These are phyloP conservation scores for Sextonia rubra DNA, from an alignment of 164 flowering plant genomes.

Conservation along the genomic window DNA sequence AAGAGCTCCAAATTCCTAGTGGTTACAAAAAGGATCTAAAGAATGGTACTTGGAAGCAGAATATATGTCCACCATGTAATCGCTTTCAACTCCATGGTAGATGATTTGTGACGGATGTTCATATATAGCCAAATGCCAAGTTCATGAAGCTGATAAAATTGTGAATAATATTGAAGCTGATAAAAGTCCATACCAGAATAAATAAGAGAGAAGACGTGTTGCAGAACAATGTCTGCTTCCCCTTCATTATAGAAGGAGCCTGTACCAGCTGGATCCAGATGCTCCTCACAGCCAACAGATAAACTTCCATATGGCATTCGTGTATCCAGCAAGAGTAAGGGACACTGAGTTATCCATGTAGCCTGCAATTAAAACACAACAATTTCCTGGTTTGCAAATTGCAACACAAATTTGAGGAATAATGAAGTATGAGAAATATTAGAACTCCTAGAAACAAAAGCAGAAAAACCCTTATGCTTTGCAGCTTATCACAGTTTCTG, in stretches of 20 bases:
- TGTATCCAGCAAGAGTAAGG: constrained; percentile 85
- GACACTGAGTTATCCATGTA: constrained; percentile 90
- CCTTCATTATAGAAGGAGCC: constrained; percentile 97
- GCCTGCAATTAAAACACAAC: constrained; percentile 45
- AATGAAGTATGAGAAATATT: not conserved
- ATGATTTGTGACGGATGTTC: too few relatives aligned
- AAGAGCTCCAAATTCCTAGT: too few relatives aligned
- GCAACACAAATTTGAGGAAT: not conserved
- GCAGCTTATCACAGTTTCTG: not conserved
- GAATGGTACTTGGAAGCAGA: too few relatives aligned
- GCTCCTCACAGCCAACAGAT: constrained; percentile 85
- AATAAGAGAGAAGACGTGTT: constrained; percentile 72
- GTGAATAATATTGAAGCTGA: not conserved
- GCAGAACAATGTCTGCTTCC: constrained; percentile 84
- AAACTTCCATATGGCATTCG: constrained; percentile 89
- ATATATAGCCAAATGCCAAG: too few relatives aligned
- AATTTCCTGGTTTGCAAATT: not conserved
- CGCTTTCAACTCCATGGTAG: too few relatives aligned
- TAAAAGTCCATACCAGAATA: constrained; percentile 50
- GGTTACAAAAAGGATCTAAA: too few relatives aligned
- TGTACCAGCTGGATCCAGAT: constrained; percentile 88
- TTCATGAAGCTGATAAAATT: too few relatives aligned
- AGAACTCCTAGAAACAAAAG: not conserved
- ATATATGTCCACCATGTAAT: too few relatives aligned
- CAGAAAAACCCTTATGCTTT: not conserved